Conservation (phyloP, 139 green algal genomes). For the Micractinium sp. region DNA sequence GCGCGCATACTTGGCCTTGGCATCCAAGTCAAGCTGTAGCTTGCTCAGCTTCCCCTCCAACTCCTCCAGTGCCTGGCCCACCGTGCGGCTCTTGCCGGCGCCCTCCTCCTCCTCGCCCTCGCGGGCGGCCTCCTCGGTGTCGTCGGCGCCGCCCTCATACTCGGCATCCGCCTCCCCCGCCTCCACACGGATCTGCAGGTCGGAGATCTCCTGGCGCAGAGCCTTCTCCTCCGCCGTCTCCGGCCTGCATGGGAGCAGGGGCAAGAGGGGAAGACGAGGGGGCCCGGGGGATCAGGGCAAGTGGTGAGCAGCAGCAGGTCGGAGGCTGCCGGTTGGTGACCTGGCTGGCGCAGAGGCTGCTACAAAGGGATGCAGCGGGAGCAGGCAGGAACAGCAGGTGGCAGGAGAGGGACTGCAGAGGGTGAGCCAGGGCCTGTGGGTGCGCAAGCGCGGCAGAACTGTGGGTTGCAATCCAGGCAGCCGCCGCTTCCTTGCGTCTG, state of each 20-base stretch:
- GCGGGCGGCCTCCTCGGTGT: not conserved
- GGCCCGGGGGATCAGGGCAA: not conserved
- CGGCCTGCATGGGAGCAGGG: conserved; percentile 45
- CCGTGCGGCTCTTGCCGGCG: not conserved
- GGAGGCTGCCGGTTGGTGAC: too few relatives aligned
- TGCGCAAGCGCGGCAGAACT: too few relatives aligned
- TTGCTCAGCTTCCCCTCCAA: conserved; percentile 34
- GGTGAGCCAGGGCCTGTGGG: too few relatives aligned
- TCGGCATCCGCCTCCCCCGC: conserved; percentile 48
- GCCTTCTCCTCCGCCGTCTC: conserved; percentile 64
- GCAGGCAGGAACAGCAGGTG: too few relatives aligned
- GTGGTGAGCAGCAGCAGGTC: too few relatives aligned
- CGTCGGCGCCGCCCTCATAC: conserved; percentile 31
- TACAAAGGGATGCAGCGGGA: too few relatives aligned
- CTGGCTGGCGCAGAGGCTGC: too few relatives aligned
- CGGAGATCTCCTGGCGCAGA: conserved; percentile 57
- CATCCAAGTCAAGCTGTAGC: conserved; percentile 60
- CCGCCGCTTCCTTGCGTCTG: too few relatives aligned
- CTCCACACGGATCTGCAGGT: conserved; percentile 46
- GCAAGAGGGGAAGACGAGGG: not conserved
- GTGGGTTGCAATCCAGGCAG: too few relatives aligned
- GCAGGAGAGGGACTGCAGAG: too few relatives aligned
- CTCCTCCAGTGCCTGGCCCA: conserved; percentile 36
- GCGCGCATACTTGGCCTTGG: conserved; percentile 51
- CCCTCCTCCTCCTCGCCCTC: conserved; percentile 38